phyloP scores from a whole-genome alignment of 1,284 basidiomycete genomes.

The Paramarasmius palmivorus region DNA sequence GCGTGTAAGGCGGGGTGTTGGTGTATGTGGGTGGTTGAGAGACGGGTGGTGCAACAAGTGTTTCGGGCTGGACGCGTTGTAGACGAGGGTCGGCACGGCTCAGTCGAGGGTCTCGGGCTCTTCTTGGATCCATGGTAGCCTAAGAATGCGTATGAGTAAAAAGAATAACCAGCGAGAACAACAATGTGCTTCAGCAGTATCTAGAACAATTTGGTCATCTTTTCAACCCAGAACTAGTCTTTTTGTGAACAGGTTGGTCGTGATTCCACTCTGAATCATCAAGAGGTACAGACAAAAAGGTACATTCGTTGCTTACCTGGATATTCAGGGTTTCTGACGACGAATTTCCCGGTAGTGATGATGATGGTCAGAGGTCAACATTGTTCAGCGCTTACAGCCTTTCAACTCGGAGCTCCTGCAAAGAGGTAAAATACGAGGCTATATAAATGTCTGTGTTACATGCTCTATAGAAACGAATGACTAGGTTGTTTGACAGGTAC shows the following conservation, averaged over 20 bases:
- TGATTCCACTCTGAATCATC: slow-evolving; percentile 92
- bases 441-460: too few relatives aligned
- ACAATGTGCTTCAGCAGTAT: slow-evolving; percentile 74
- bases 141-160: background rate
- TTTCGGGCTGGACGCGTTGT: slow-evolving; percentile 49
- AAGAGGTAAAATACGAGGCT: too few relatives aligned
- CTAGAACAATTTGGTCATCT: slow-evolving; percentile 82
- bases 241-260: slow-evolving; percentile 54
- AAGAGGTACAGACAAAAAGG: slow-evolving; percentile 3
- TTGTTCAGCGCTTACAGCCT: too few relatives aligned
- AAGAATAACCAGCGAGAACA: slow-evolving; percentile 10
- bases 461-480: too few relatives aligned
- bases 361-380: too few relatives aligned
- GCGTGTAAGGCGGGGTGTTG: background rate
- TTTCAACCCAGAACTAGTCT: slow-evolving; percentile 52
- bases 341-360: too few relatives aligned
- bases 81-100: slow-evolving; percentile 67
- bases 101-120: slow-evolving; percentile 77
- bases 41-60: slow-evolving; percentile 39
- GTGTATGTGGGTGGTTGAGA: slow-evolving; percentile 26
- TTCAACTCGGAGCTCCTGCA: too few relatives aligned
- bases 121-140: slow-evolving; percentile 69
- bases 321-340: too few relatives aligned
- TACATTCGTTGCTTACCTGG: too few relatives aligned
- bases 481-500: background rate